A percentile compares a stretch with the other conserved stretches of the same genome.
Conservation (phyloP, 768 basidiomycete species). For the Porpolomopsis calyptriformis region DNA sequence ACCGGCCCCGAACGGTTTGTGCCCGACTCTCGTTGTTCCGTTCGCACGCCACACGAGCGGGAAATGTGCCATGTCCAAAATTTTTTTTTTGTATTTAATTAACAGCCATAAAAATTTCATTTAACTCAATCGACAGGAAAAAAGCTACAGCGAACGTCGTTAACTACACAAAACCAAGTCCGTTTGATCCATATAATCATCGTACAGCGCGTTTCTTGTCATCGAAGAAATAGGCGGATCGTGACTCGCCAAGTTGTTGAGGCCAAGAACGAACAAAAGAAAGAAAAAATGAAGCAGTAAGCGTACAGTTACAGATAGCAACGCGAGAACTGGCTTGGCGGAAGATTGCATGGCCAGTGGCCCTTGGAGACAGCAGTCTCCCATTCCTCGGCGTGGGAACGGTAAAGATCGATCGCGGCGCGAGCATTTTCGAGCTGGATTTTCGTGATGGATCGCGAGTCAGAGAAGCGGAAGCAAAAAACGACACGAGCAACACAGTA, state of each 20-base stretch:
- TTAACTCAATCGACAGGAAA: background rate
- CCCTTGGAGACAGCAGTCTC: slow-evolving; percentile 46
- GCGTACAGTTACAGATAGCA: slow-evolving; percentile 46
- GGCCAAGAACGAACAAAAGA: background rate
- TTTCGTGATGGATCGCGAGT: slow-evolving; percentile 1
- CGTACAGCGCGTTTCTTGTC: background rate
- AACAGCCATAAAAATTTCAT: background rate
- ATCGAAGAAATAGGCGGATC: background rate
- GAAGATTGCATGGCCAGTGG: slow-evolving; percentile 68
- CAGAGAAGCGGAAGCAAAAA: slow-evolving; percentile 3
- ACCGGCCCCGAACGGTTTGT: background rate
- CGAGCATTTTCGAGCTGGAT: slow-evolving; percentile 69
- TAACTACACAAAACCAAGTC: background rate
- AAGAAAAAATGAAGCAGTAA: background rate
- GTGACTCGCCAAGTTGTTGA: background rate
- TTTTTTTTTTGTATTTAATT: no score
- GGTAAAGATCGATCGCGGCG: slow-evolving; percentile 42
- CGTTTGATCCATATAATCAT: background rate
- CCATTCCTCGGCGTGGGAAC: slow-evolving; percentile 55
- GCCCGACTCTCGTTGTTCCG: no score
- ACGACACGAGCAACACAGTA: no score
- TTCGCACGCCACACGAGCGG: background rate
- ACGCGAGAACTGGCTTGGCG: slow-evolving; percentile 70
- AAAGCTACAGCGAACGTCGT: background rate
- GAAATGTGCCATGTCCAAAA: no score